Conservation (phyloP, 2,329 filamentous ascomycete genomes). For the Moelleriella libera region DNA sequence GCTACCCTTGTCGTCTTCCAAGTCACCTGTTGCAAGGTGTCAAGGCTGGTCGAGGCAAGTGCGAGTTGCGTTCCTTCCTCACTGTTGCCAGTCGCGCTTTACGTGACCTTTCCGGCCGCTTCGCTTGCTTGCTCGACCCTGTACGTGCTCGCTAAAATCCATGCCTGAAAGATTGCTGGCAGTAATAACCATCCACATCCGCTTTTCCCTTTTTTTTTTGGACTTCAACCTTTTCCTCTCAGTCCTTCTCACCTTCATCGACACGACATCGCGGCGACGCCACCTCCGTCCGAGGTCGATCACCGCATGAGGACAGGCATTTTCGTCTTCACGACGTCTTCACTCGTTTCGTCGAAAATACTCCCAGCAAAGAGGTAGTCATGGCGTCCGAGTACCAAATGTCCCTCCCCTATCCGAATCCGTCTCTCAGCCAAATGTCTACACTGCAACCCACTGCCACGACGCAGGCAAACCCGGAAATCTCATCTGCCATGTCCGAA, state of each 20-base stretch:
- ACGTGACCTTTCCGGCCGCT: not conserved
- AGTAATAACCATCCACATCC: too few species aligned
- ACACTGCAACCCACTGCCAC: slow-evolving; percentile 3
- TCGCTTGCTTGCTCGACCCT: not conserved
- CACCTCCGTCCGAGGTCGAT: too few species aligned
- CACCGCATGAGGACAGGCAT: too few species aligned
- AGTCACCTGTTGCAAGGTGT: not conserved
- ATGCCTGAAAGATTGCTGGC: not conserved
- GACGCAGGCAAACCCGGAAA: not conserved
- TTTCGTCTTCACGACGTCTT: not conserved
- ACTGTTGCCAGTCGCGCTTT: not conserved
- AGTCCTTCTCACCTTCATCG: not conserved
- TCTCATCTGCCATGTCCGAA: not conserved
- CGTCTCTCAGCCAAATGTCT: slow-evolving; percentile 16
- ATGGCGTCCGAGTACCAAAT: slow-evolving; percentile 15
- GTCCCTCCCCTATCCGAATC: slow-evolving; percentile 19
- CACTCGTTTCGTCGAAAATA: not conserved
- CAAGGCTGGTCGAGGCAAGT: not conserved
- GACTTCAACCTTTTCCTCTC: not conserved
- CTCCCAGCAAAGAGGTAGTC: not conserved
- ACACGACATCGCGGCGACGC: not conserved
- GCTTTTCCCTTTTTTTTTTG: too few species aligned
- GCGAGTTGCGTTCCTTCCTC: not conserved
- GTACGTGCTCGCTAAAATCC: not conserved
- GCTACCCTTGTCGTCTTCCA: too few species aligned